A percentile compares a stretch with the other conserved stretches of the same genome.
Evolutionary conservation across 164 flowering plant genomes (phyloP).

Genomic region (Vitis rupestris): DNA sequence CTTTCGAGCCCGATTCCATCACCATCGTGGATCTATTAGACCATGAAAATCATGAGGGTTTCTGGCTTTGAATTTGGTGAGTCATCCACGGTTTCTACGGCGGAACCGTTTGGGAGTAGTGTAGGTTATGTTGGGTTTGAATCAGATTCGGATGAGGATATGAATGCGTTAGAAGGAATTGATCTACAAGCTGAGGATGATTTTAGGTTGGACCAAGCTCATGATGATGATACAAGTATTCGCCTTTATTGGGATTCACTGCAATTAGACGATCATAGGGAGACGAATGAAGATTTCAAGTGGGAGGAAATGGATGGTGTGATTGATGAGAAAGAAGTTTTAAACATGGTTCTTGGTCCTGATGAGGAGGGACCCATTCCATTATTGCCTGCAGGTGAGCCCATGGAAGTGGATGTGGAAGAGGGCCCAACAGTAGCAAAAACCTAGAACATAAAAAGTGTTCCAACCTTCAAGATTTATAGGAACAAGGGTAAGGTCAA

Average conservation of each 20-base stretch:
- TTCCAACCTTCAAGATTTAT: too few relatives aligned
- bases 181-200: constrained; percentile 34
- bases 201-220: constrained; percentile 18
- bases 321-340: constrained; percentile 52
- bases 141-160: constrained; percentile 45
- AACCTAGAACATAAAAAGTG: not conserved
- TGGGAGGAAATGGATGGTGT: constrained; percentile 79
- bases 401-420: constrained; percentile 26
- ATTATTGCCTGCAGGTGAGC: constrained; percentile 8
- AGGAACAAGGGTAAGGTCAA: too few relatives aligned
- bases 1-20: constrained; percentile 31
- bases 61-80: constrained; percentile 46
- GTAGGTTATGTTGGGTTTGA: constrained; percentile 33
- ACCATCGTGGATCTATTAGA: constrained; percentile 28
- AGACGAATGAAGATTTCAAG: constrained; percentile 57
- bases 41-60: constrained; percentile 40
- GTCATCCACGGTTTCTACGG: constrained; percentile 9
- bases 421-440: not conserved
- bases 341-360: constrained; percentile 38
- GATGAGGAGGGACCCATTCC: constrained; percentile 32
- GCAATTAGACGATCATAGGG: constrained; percentile 46
- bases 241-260: constrained; percentile 70
- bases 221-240: constrained; percentile 33
- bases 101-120: constrained; percentile 10
- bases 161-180: constrained; percentile 16